Evolutionary conservation across 2,329 filamentous ascomycete genomes (phyloP).

Genomic region (Aspergillus texensis): DNA sequence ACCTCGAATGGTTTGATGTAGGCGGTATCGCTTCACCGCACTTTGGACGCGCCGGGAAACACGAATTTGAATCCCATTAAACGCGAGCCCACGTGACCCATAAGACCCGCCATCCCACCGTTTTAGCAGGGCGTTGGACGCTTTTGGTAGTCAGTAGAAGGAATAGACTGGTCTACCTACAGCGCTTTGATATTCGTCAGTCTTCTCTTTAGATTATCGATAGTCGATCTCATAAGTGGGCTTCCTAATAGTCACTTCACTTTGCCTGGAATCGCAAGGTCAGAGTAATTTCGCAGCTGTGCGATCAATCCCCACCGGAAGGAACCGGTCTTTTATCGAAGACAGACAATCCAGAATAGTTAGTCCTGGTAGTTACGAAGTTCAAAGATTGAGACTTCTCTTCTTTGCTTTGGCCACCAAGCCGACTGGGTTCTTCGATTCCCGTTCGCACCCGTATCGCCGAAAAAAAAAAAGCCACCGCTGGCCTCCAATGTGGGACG

Average conservation of each 20-base stretch:
- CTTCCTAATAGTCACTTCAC: not conserved
- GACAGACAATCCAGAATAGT: not conserved
- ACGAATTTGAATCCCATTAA: constrained; percentile 23
- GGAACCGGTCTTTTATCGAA: constrained; percentile 6
- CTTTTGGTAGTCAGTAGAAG: constrained; percentile 3
- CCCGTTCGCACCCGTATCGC: constrained; percentile 27
- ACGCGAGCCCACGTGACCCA: constrained; percentile 38
- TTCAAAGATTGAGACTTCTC: constrained; percentile 4
- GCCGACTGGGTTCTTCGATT: constrained; percentile 13
- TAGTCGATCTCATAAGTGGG: not conserved
- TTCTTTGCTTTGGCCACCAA: constrained; percentile 10
- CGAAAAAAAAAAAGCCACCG: constrained; percentile 30
- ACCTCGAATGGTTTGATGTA: not conserved
- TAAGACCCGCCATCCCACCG: constrained; percentile 3
- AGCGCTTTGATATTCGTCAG: not conserved
- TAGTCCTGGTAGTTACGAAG: not conserved
- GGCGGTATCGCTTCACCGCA: not conserved
- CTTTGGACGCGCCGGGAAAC: constrained; percentile 21
- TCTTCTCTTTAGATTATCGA: not conserved
- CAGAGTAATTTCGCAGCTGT: not conserved
- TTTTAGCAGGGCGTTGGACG: constrained; percentile 9
- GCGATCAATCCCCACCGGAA: not conserved
- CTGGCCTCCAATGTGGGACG: constrained; percentile 28
- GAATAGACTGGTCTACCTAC: not conserved
- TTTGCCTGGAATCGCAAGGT: not conserved